Percentiles rank a stretch among this genome's conserved stretches.
These are phyloP conservation scores for Penicillium sp. DNA, from an alignment of 2,329 filamentous ascomycete genomes.

Conservation along the genomic window DNA sequence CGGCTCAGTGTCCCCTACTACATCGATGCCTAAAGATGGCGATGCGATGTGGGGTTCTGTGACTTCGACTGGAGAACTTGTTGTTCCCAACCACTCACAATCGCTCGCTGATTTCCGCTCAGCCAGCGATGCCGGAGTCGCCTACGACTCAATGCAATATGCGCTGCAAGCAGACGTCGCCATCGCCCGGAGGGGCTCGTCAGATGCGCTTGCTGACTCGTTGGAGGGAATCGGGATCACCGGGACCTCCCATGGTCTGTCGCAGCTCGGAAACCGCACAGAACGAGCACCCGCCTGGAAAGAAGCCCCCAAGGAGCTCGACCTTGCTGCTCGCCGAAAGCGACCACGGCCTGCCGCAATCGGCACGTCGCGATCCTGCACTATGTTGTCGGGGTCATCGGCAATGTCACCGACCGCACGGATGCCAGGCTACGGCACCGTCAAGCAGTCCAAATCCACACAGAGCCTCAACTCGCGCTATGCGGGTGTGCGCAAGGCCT, in stretches of 20 bases:
- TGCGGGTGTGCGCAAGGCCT: conserved; percentile 53
- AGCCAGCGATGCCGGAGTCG: conserved; percentile 30
- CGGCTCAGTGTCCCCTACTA: conserved; percentile 36
- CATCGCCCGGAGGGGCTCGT: conserved; percentile 37
- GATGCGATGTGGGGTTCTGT: conserved; percentile 18
- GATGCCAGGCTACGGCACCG: conserved; percentile 37
- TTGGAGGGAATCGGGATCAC: conserved; percentile 44
- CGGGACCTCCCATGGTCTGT: conserved; percentile 29
- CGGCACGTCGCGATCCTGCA: conserved; percentile 46
- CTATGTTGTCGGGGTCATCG: conserved; percentile 44
- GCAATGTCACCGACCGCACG: conserved; percentile 49
- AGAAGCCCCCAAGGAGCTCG: conserved; percentile 47
- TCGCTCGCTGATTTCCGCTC: conserved; percentile 26
- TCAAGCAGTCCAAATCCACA: conserved; percentile 53
- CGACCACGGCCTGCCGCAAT: conserved; percentile 53
- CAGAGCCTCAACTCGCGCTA: conserved; percentile 51
- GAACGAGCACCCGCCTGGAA: conserved; percentile 37
- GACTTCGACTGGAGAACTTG: conserved; percentile 29
- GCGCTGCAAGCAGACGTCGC: conserved; percentile 38
- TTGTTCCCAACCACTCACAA: conserved; percentile 27
- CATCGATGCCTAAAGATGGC: conserved; percentile 27
- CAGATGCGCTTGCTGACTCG: conserved; percentile 40
- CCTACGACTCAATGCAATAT: conserved; percentile 41
- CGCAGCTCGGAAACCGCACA: conserved; percentile 32
- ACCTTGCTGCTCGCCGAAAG: conserved; percentile 53